Conservation (phyloP, 192 early-diverging fungal genomes). For the Rhizophagus prolifer region DNA sequence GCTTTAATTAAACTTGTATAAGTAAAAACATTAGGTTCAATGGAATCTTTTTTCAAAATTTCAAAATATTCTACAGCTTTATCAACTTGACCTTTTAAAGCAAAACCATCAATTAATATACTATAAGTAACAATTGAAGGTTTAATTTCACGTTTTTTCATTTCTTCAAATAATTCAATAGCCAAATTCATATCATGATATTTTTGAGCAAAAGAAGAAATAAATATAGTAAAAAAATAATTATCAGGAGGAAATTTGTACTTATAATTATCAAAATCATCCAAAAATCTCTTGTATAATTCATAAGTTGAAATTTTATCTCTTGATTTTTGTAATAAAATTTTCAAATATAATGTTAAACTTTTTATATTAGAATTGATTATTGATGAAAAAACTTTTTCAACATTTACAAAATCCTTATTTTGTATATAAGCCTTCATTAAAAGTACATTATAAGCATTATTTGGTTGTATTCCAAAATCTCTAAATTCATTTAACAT, state of each 20-base stretch:
- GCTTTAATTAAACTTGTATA: conserved; percentile 43
- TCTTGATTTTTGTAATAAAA: neutral
- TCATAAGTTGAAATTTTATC: neutral
- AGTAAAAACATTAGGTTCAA: conserved; percentile 33
- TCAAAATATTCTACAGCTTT: conserved; percentile 28
- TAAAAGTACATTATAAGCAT: neutral
- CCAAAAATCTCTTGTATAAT: neutral
- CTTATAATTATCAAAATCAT: conserved; percentile 1
- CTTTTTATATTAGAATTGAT: neutral
- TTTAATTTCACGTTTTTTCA: conserved; percentile 29
- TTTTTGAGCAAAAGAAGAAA: conserved; percentile 37
- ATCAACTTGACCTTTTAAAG: conserved; percentile 35
- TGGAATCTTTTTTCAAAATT: conserved; percentile 18
- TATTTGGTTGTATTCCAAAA: neutral
- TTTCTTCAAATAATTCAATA: conserved; percentile 36
- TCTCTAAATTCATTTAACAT: neutral
- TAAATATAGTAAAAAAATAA: conserved; percentile 36
- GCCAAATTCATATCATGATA: conserved; percentile 31
- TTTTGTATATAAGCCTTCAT: neutral
- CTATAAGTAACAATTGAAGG: conserved; percentile 38
- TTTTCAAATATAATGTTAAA: conserved; percentile 1
- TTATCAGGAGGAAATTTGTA: conserved; percentile 3
- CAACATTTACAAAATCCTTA: neutral
- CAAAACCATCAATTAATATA: conserved; percentile 42
- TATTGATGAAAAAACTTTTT: neutral